Percentiles rank a stretch among this genome's conserved stretches.
Evolutionary conservation across 257 asterid genomes (phyloP).

Genomic region (Solanum chilense): DNA sequence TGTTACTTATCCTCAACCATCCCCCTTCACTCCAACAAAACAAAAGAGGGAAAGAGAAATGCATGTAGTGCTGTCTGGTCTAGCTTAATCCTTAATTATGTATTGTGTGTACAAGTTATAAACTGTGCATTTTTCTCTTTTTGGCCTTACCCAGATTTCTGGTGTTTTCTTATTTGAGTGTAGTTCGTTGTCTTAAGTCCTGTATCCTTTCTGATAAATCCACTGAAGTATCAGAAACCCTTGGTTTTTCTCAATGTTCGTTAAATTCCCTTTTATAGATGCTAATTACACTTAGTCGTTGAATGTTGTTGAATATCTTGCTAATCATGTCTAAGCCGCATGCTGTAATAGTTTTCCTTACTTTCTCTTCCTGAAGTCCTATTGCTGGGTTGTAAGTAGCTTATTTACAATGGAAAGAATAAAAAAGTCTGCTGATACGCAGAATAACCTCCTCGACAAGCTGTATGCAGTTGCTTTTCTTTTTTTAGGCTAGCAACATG

Average conservation of each 20-base stretch:
- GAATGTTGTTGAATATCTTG: not conserved
- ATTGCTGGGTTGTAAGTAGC: not conserved
- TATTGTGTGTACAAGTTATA: not conserved
- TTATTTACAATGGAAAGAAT: not conserved
- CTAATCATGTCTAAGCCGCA: not conserved
- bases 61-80: not conserved
- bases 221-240: not conserved
- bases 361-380: not conserved
- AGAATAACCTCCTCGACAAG: not conserved
- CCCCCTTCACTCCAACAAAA: not conserved
- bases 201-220: not conserved
- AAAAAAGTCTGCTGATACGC: not conserved
- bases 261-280: not conserved
- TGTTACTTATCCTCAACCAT: not conserved
- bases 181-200: not conserved
- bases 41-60: not conserved
- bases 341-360: not conserved
- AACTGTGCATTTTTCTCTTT: not conserved
- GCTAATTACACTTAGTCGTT: not conserved
- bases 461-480: not conserved
- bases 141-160: not conserved
- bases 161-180: not conserved
- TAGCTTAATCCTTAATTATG: not conserved
- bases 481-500: not conserved
- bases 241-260: not conserved